A percentile compares a stretch with the other conserved stretches of the same genome.
These are phyloP conservation scores for Mycosarcoma mackinlayi DNA, from an alignment of 1,284 basidiomycete genomes.

Conservation along the genomic window DNA sequence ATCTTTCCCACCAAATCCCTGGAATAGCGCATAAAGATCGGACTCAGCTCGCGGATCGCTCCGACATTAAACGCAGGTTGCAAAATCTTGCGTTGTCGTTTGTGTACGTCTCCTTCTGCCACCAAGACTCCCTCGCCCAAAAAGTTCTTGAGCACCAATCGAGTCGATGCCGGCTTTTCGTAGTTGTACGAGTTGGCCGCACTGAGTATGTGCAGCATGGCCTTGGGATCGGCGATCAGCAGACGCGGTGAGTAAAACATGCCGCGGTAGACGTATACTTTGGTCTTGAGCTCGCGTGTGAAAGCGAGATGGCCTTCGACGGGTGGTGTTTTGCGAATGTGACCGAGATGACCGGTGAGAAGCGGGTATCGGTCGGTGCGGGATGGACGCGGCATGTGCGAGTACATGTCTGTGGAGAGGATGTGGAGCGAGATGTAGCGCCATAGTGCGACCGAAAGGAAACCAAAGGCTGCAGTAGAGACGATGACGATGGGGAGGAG, in stretches of 20 bases:
- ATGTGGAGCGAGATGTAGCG: conserved; percentile 29
- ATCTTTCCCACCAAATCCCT: conserved; percentile 35
- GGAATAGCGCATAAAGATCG: conserved; percentile 52
- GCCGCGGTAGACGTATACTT: conserved; percentile 60
- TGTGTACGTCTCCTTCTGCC: conserved; percentile 61
- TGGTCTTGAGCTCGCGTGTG: conserved; percentile 21
- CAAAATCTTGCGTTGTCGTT: conserved; percentile 58
- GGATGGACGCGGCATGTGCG: conserved; percentile 23
- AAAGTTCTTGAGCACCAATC: conserved; percentile 45
- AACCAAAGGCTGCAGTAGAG: background rate
- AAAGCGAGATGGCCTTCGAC: conserved; percentile 42
- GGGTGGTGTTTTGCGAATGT: conserved; percentile 35
- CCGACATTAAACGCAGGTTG: conserved; percentile 60
- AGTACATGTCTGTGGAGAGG: conserved; percentile 38
- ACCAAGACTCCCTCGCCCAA: conserved; percentile 63
- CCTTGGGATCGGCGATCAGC: conserved; percentile 57
- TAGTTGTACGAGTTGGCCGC: conserved; percentile 58
- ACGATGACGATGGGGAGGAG: conserved; percentile 7
- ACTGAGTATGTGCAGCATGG: conserved; percentile 59
- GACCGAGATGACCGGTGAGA: conserved; percentile 35
- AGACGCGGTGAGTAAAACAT: conserved; percentile 60
- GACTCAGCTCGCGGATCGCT: conserved; percentile 55
- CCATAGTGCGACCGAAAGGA: conserved; percentile 12
- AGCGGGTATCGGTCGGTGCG: conserved; percentile 27
- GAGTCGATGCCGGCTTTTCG: conserved; percentile 53